A percentile compares a stretch with the other conserved stretches of the same genome.
Conservation (phyloP, 495 filamentous ascomycete species). For the Platismatia glauca region DNA sequence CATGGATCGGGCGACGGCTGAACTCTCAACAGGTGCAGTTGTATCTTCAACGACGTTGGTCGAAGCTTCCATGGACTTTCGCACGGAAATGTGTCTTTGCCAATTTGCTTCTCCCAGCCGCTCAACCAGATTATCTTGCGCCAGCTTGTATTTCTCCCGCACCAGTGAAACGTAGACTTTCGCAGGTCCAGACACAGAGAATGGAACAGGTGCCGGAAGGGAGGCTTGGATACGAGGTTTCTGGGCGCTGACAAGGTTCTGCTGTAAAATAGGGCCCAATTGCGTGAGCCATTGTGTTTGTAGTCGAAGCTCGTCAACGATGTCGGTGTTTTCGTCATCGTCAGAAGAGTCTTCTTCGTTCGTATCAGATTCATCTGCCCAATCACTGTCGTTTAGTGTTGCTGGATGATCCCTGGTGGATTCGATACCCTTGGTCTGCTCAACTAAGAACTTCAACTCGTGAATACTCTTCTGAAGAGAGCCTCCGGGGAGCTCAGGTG, state of each 20-base stretch:
- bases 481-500: too few species aligned
- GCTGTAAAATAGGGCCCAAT: neutral
- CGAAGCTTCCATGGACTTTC: neutral
- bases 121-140: slow-evolving; percentile 7
- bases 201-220: neutral
- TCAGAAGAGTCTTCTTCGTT: too few species aligned
- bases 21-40: neutral
- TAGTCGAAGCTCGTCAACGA: neutral
- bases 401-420: neutral
- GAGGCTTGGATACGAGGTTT: neutral
- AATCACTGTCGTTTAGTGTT: neutral
- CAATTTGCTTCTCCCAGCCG: slow-evolving; percentile 24
- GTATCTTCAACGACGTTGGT: neutral
- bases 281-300: slow-evolving; percentile 1
- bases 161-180: slow-evolving; percentile 13
- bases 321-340: too few species aligned
- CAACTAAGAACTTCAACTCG: neutral
- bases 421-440: neutral
- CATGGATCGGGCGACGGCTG: neutral
- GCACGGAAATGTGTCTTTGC: slow-evolving; percentile 13
- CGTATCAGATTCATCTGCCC: too few species aligned
- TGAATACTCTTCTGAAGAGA: neutral
- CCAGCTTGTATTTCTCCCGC: slow-evolving; percentile 13
- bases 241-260: neutral
- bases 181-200: slow-evolving; percentile 17